These are phyloP conservation scores for Mrakia frigida DNA, from an alignment of 768 basidiomycete genomes.

Conservation along the genomic window DNA sequence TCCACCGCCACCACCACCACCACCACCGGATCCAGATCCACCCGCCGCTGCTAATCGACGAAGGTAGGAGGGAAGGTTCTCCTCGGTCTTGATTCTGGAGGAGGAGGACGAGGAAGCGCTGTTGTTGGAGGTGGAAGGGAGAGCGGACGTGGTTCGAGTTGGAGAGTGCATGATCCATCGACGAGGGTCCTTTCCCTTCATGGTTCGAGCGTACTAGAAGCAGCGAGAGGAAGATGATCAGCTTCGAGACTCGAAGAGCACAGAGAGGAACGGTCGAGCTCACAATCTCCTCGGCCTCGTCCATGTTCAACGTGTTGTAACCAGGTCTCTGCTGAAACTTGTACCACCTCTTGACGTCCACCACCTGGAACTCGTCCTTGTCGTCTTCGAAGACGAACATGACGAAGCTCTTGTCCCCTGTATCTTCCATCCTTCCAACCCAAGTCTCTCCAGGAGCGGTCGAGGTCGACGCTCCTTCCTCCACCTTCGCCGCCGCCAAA, in stretches of 20 bases:
- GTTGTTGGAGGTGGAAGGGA: slow-evolving; percentile 6
- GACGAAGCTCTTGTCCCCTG: slow-evolving; percentile 63
- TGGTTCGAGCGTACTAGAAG: slow-evolving; percentile 19
- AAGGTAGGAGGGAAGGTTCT: slow-evolving; percentile 5
- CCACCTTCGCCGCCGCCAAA: too few species aligned
- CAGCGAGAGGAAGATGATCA: neutral
- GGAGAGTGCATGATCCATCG: slow-evolving; percentile 32
- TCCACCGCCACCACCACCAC: neutral
- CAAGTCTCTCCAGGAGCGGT: slow-evolving; percentile 62
- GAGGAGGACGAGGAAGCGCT: neutral
- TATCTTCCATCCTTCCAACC: slow-evolving; percentile 77
- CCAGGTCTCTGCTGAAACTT: slow-evolving; percentile 82
- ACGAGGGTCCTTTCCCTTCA: slow-evolving; percentile 29
- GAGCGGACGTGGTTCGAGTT: neutral
- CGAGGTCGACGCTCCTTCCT: neutral
- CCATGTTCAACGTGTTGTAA: slow-evolving; percentile 64
- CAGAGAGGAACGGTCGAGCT: neutral
- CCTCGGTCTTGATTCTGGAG: neutral
- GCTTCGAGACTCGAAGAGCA: neutral
- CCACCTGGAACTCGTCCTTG: slow-evolving; percentile 77
- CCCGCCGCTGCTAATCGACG: neutral
- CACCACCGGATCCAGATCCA: neutral
- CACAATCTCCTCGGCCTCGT: slow-evolving; percentile 54
- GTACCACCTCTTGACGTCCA: slow-evolving; percentile 84
- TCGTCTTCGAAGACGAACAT: slow-evolving; percentile 63